These are phyloP conservation scores for Byssoonygena ceratinophila DNA, from an alignment of 2,329 filamentous ascomycete species.

Conservation along the genomic window DNA sequence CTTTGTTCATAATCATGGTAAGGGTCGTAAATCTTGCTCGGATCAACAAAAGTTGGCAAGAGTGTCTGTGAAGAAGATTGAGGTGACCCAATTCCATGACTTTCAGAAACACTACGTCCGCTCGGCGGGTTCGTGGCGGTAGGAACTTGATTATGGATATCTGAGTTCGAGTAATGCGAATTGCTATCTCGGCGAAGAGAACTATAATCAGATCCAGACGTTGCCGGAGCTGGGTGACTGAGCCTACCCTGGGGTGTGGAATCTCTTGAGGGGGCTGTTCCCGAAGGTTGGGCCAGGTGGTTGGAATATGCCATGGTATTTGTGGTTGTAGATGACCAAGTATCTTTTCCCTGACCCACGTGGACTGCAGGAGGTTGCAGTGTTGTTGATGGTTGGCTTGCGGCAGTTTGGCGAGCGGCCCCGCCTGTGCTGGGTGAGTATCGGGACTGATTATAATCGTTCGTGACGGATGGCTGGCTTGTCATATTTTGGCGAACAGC, in stretches of 20 bases:
- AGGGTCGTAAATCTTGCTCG: slow-evolving; percentile 45
- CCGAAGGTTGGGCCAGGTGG: background rate
- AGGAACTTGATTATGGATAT: background rate
- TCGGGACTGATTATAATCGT: background rate
- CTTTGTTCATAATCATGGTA: slow-evolving; percentile 38
- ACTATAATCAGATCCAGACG: background rate
- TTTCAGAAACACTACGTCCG: background rate
- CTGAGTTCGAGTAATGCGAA: background rate
- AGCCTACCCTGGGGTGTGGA: background rate
- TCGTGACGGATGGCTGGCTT: background rate
- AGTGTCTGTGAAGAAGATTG: slow-evolving; percentile 6
- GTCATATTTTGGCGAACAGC: background rate
- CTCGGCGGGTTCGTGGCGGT: background rate
- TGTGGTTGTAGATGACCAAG: background rate
- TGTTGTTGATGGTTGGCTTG: background rate
- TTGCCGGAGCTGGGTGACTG: background rate
- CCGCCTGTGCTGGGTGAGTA: background rate
- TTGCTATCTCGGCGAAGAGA: background rate
- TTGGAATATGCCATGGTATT: background rate
- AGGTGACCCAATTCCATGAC: background rate
- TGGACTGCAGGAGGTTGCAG: background rate
- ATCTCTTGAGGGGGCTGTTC: background rate
- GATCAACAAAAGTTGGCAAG: slow-evolving; percentile 40
- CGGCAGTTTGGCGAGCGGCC: background rate
- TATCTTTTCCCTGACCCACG: background rate